Evolutionary conservation across 352 stramenopile species (phyloP).

Genomic region (Globisporangium splendens): DNA sequence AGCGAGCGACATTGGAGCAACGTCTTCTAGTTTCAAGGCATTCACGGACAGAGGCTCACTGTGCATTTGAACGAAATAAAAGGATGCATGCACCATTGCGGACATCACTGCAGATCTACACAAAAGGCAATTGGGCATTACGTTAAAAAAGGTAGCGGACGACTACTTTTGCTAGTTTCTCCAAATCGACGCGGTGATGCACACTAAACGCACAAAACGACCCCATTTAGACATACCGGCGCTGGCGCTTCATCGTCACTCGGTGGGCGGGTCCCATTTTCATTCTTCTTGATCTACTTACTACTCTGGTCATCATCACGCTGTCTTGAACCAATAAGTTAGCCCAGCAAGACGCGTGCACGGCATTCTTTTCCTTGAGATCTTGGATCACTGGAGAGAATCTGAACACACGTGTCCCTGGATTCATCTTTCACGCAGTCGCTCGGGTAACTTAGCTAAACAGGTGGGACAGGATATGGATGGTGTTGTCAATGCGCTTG

Average conservation of each 20-base stretch:
- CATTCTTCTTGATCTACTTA: not conserved
- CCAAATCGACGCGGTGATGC: not conserved
- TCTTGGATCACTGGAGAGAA: not conserved
- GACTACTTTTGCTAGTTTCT: not conserved
- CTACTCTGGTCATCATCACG: conserved; percentile 6
- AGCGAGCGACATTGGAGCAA: too few species aligned
- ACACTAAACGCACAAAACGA: not conserved
- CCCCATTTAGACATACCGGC: not conserved
- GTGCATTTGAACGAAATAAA: too few species aligned
- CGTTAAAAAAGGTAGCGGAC: not conserved
- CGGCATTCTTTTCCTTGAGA: not conserved
- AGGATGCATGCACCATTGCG: too few species aligned
- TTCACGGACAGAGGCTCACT: too few species aligned
- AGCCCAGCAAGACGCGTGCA: conserved; percentile 11
- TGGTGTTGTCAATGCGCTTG: conserved; percentile 87
- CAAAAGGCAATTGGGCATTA: not conserved
- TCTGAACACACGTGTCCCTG: conserved; percentile 4
- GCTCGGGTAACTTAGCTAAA: conserved; percentile 23
- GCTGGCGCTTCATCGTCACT: not conserved
- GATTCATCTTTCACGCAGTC: conserved; percentile 3
- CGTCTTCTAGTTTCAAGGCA: too few species aligned
- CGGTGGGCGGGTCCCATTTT: not conserved
- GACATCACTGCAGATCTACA: too few species aligned
- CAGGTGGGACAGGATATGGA: conserved; percentile 73
- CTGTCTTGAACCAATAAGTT: conserved; percentile 16